Conservation (phyloP, 164 flowering plant genomes). For the Chimonanthus salicifolius region DNA sequence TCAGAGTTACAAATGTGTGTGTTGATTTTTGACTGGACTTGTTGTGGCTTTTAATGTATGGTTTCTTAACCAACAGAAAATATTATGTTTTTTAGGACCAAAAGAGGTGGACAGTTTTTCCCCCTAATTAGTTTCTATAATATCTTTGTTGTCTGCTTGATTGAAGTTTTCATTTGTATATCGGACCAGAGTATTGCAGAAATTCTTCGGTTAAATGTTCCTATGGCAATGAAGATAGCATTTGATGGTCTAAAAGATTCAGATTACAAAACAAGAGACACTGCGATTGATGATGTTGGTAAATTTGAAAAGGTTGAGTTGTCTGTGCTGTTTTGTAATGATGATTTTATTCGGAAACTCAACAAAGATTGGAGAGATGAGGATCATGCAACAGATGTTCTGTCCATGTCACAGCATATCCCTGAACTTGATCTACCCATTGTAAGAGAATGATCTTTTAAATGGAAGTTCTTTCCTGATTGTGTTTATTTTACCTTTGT, state of each 20-base stretch:
- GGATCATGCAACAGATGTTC: conserved; percentile 96
- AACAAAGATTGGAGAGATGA: conserved; percentile 97
- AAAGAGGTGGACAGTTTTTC: background rate
- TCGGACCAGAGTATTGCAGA: conserved; percentile 73
- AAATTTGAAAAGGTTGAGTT: conserved; percentile 74
- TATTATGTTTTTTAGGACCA: background rate
- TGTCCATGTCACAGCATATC: conserved; percentile 92
- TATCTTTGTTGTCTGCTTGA: conserved; percentile 3
- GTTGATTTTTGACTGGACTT: background rate
- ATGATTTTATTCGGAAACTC: conserved; percentile 75
- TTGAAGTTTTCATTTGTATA: conserved; percentile 4
- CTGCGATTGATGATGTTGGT: conserved; percentile 64
- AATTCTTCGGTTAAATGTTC: conserved; percentile 75
- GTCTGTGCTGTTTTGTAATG: conserved; percentile 87
- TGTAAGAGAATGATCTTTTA: conserved; percentile 38
- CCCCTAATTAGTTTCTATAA: conserved; percentile 4
- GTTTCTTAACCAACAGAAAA: background rate
- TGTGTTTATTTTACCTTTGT: background rate
- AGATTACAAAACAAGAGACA: conserved; percentile 67
- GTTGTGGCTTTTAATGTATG: background rate
- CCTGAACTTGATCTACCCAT: conserved; percentile 78
- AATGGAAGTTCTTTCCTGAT: background rate
- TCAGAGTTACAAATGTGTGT: background rate
- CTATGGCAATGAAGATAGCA: conserved; percentile 87
- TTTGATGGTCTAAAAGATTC: conserved; percentile 75